Base-by-base conservation (phyloP, 805 yeast genomes). In the Wickerhamiella galacta region DNA sequence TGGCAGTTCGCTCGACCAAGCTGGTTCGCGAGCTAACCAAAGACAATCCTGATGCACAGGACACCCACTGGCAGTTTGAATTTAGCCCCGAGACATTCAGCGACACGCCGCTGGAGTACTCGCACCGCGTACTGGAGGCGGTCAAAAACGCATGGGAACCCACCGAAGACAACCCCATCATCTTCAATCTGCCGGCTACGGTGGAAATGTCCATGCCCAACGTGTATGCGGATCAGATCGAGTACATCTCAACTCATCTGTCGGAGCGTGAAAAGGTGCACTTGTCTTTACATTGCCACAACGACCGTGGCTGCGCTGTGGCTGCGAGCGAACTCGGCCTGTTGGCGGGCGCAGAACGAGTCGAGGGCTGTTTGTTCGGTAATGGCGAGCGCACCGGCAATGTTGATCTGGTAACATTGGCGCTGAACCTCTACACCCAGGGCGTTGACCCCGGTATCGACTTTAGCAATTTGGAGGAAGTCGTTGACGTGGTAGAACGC, bases 361-460 rank as follows among this genome's bases (percentile, higher is more conserved):
- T 78, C 17, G 92, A 78, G 56, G 92, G 92, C 16, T 78, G 87
- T 57, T 57, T 78, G 30, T 78, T 78, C 46, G 92, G 90, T 32
- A 78, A 78, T 48, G 90, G 92, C 44, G 92, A 78, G 60, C 70
- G 92, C 54, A 78, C 92, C 3, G 92, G 92, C 42, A 78, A 78
- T 49, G 92, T 79, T 32, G 90, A 79, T 51, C 58, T 78, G 34
- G 83, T 78, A 20, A 78, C 90, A 2, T 58, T 78, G 32, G 87
- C 82, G 4, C 61, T 78, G 39, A 78, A 78, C 48, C 60, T 78
- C 47, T 78, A 75, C 51, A 76, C 90, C 12, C 87, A 78, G 54
- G 92, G 92, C 35, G 61, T 76, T 24, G 50, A 68, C 16, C 90
- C 90, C 28, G 53, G 70, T 7, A 57, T 78, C 38, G 87, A 78